Base-by-base conservation (phyloP, 805 yeast species). In the Barnettozyma sucrosica region DNA sequence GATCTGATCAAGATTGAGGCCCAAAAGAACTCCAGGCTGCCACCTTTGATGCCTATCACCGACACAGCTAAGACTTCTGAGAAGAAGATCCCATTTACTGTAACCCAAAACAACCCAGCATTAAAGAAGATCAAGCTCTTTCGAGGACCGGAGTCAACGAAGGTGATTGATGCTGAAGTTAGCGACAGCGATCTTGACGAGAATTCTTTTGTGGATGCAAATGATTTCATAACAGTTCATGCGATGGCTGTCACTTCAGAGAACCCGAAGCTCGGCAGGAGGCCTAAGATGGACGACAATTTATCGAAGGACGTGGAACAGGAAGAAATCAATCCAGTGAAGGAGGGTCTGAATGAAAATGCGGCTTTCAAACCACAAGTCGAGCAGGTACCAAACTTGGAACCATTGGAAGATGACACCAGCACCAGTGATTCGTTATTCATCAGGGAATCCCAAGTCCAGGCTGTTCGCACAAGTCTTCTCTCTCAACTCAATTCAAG, bases 161-260 rank as follows among this genome's bases (percentile, higher is more conserved):
- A 40, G 7, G 9, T n/a, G 5, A 64, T 56, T 53, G 77, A 75
- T 37, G 80, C 74, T 3, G 76, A 69, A 5, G 76, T 69, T 4
- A 74, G 67, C 9, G 70, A 68, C 19, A 65, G 61, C 41, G 66
- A 53, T 28, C 49, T 53, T 41, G 51, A 49, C 24, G 47, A 43
- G 10, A 43, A 24, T 13, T 47, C n/a, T 7, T 46, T 46, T 18
- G 43, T 36, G 26, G 45, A 41, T 25, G 49, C 43, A 3, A 32
- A 19, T 25, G 49, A 43, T 16, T 20, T 20, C 13, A n/a, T 40
- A 6, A 11, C 9, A 5, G 23, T 18, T 33, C 25, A 43, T 41
- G 41, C 51, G 46, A 14, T 21, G 46, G 38, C 32, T 28, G 5
- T 14, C 7, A 14, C n/a, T 28, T 13, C 21, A 34, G 14, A 11